Evolutionary conservation across 1,139 yeast species (phyloP), one percentile per base, ranked within the genome.

Genomic region (Martiniozyma asiatica): DNA sequence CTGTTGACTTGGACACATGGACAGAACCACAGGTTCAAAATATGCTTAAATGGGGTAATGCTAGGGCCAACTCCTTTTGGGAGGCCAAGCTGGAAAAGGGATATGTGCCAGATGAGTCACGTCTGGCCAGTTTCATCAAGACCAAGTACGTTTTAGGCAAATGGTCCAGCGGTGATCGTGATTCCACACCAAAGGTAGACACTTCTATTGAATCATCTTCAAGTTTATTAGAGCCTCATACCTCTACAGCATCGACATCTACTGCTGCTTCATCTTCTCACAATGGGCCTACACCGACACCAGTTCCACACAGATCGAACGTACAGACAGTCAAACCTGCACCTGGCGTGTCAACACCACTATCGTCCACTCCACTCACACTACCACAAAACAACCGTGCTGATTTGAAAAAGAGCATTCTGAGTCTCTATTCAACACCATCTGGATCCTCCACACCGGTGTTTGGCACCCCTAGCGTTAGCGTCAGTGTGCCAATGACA

Each of bases 1-100:
- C 94, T 5, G 92, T 89, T 27, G 98, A 89, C 58, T 66, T 89
- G 48, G 97, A 89, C 53, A 79, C 93, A 1, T 89, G 98, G 98
- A 81, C 93, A 8, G 94, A 85, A 45, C 94, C 81, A 48, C 96
- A 89, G 54, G 72, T 84, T 24, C 76, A 70, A 38, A 73, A 72
- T 43, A 76, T 89, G 77, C 73, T 84, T 25, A 61, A 69, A 45
- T 82, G 94, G 93, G 95, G 95, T 4, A 89, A 87, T 51, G 65
- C 58, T 27, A 69, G 70, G 41, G 87, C 92, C 21, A 89, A 89
- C 50, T 42, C 53, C 30, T 74, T 59, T 44, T 89, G 96, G 94
- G 98, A 89, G 53, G 65, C 73, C 27, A 73, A 72, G 45, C 63
- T 89, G 19, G 87, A 89, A 2, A 66, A 58, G 8, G 56, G 61